Base-by-base conservation (phyloP, 768 basidiomycete genomes). In the Termitomyces sp. region DNA sequence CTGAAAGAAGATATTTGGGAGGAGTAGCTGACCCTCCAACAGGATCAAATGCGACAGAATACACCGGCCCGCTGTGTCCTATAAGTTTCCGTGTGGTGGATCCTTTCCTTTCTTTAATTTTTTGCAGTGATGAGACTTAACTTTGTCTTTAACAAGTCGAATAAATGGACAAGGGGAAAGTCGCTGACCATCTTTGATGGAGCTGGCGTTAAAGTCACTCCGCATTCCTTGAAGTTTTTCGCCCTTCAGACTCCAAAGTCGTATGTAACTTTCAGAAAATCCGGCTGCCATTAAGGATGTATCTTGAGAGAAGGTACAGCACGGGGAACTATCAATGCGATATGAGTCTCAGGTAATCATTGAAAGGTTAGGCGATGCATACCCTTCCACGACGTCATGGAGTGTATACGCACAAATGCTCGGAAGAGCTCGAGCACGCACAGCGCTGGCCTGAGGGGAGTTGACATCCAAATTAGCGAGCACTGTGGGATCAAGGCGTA, bases 361-460 rank as follows among this genome's bases (percentile, higher is more conserved):
- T 15, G 8, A 35, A 40, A 44, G 19, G 21, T 14, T 26, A 53
- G 11, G 8, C 30, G 5, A 32, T 38, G 46, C 87, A 64, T 66
- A 97, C 96, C 93, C 91, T 73, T 98, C 96, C n/a, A 87, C 85
- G 2, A 90, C 84, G 64, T 98, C 94, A 67, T 97, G 95, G 41
- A 99, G 66, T 3, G 97, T 98, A 65, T 97, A 98, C 6, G 92
- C 85, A 62, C 96, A 97, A 52, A 98, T 85, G 62, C 95, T 98
- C 2, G 96, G 96, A 54, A 96, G 71, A 42, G 87, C 88, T 14
- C 84, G 78, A 1, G 85, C 77, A 54, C 82, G 74, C n/a, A 77
- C 66, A 32, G 80, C 68, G 51, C 73, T 71, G 9, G 78, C 83
- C 68, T 87, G 88, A 32, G 81, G 69, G 22, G 82, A 81, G 60